phyloP scores from a whole-genome alignment of 805 yeast genomes.

The Lipomyces kockii region DNA sequence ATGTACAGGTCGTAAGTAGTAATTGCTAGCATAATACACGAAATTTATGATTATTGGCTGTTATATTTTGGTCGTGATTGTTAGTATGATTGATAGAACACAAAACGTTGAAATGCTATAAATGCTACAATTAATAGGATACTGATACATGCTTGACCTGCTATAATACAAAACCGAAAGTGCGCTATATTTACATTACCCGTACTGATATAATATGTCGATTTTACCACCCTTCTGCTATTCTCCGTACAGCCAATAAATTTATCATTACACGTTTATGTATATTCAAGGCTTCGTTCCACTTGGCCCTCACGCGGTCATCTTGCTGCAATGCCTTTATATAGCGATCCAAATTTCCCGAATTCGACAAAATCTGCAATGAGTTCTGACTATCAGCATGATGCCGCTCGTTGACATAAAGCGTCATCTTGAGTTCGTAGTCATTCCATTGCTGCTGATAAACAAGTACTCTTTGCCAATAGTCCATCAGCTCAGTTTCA shows the following conservation, averaged over 20 bases:
- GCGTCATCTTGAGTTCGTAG: slow-evolving; percentile 36
- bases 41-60: background rate
- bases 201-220: background rate
- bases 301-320: slow-evolving; percentile 34
- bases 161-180: background rate
- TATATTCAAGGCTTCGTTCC: slow-evolving; percentile 33
- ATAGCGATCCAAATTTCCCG: slow-evolving; percentile 31
- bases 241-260: slow-evolving; percentile 28
- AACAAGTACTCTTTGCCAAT: slow-evolving; percentile 29
- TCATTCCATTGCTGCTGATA: slow-evolving; percentile 40
- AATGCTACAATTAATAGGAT: background rate
- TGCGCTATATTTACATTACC: background rate
- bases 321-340: slow-evolving; percentile 40
- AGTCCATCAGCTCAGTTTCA: slow-evolving; percentile 30
- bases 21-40: too few species aligned
- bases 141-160: background rate
- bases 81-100: background rate
- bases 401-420: slow-evolving; percentile 39
- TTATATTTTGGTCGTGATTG: background rate
- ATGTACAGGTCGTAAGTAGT: slow-evolving; percentile 13
- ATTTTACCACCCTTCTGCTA: slow-evolving; percentile 29
- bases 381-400: slow-evolving; percentile 37
- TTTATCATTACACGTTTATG: slow-evolving; percentile 34
- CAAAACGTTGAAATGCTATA: background rate
- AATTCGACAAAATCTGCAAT: slow-evolving; percentile 18